Conservation (phyloP, 352 stramenopile species). For the Aphanomyces invadans region DNA sequence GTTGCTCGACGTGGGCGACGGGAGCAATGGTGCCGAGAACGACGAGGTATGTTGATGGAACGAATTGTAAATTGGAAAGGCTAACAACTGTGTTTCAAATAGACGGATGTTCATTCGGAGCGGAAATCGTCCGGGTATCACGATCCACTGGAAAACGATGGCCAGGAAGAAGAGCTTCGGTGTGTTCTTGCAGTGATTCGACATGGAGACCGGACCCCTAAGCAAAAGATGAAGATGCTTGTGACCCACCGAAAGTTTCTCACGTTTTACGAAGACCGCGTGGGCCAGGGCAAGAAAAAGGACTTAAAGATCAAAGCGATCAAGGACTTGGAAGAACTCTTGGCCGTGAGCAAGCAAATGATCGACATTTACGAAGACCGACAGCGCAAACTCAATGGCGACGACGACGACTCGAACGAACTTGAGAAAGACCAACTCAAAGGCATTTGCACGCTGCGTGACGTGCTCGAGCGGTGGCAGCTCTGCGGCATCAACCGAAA, state of each 20-base stretch:
- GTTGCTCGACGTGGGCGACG: not conserved
- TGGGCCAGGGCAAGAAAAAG: slow-evolving; percentile 39
- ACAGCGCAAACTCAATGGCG: slow-evolving; percentile 48
- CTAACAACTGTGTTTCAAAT: too few species aligned
- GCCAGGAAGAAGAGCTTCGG: slow-evolving; percentile 93
- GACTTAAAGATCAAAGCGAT: slow-evolving; percentile 86
- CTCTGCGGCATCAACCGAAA: slow-evolving; percentile 98
- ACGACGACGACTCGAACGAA: slow-evolving; percentile 49
- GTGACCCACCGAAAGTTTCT: slow-evolving; percentile 88
- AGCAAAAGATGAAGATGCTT: slow-evolving; percentile 99
- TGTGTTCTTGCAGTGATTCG: slow-evolving; percentile 99
- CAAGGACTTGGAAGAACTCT: slow-evolving; percentile 61
- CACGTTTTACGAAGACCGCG: slow-evolving; percentile 59
- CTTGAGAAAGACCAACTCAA: slow-evolving; percentile 58
- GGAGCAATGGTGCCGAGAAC: not conserved
- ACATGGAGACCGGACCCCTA: slow-evolving; percentile 98
- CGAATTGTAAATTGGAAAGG: too few species aligned
- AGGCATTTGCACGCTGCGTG: slow-evolving; percentile 81
- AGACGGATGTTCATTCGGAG: not conserved
- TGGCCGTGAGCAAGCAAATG: slow-evolving; percentile 69
- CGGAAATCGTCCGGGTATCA: not conserved
- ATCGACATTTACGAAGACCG: slow-evolving; percentile 55
- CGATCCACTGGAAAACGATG: slow-evolving; percentile 20
- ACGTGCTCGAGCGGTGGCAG: slow-evolving; percentile 95
- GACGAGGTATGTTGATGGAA: too few species aligned